Conservation (phyloP, 805 yeast genomes). For the Barnettozyma siamensis region DNA sequence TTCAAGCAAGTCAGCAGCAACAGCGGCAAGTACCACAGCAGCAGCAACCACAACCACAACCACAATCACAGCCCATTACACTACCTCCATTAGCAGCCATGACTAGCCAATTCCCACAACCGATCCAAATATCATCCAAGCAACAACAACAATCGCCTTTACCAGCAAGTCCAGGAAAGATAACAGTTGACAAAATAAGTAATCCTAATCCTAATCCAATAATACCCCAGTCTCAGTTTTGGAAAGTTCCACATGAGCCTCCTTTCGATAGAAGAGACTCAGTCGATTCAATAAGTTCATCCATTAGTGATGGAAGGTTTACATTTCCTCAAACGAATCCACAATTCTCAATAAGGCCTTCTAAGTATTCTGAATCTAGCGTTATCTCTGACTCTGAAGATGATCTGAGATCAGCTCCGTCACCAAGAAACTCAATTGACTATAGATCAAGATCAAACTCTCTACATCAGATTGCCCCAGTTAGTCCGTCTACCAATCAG, state of each 20-base stretch:
- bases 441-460: slow-evolving; percentile 20
- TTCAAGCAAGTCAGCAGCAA: neutral
- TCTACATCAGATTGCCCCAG: slow-evolving; percentile 3
- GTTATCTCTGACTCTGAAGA: slow-evolving; percentile 25
- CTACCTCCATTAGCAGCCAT: slow-evolving; percentile 11
- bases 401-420: slow-evolving; percentile 15
- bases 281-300: slow-evolving; percentile 21
- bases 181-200: slow-evolving; percentile 1
- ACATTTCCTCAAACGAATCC: slow-evolving; percentile 4
- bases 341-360: slow-evolving; percentile 8
- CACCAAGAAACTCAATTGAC: slow-evolving; percentile 21
- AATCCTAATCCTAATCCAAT: slow-evolving; percentile 6
- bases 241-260: slow-evolving; percentile 27
- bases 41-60: neutral
- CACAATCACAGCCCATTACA: neutral
- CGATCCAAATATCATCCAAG: neutral
- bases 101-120: slow-evolving; percentile 5
- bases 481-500: slow-evolving; percentile 14
- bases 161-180: slow-evolving; percentile 7
- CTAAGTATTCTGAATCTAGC: slow-evolving; percentile 18
- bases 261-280: slow-evolving; percentile 25
- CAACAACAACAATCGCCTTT: slow-evolving; percentile 1
- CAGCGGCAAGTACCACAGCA: neutral
- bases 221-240: slow-evolving; percentile 22
- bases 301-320: slow-evolving; percentile 16